Evolutionary conservation across 257 asterid species (phyloP).

Genomic region (Forsythia viridissima): DNA sequence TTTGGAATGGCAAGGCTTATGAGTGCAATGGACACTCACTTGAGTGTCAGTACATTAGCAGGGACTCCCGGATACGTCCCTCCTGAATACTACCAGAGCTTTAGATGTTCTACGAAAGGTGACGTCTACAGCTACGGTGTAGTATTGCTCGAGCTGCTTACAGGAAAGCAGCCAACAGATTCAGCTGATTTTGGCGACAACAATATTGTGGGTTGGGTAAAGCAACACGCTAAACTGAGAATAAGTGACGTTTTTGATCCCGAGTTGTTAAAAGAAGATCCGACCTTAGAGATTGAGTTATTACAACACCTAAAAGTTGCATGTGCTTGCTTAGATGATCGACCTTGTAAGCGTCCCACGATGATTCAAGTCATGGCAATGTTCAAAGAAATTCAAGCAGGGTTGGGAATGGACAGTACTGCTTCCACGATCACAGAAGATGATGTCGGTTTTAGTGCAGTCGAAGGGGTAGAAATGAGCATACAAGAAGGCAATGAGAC

Average conservation of each 20-base stretch:
- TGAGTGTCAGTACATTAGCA: slow-evolving; percentile 88
- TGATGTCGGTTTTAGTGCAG: slow-evolving; percentile 40
- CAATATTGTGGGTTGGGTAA: slow-evolving; percentile 95
- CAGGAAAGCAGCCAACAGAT: slow-evolving; percentile 83
- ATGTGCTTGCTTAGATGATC: slow-evolving; percentile 75
- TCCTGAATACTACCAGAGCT: slow-evolving; percentile 93
- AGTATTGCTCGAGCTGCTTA: slow-evolving; percentile 82
- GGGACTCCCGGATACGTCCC: slow-evolving; percentile 99
- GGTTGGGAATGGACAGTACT: slow-evolving; percentile 57
- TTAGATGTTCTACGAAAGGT: slow-evolving; percentile 80
- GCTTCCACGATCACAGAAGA: slow-evolving; percentile 54
- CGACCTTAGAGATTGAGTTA: slow-evolving; percentile 71
- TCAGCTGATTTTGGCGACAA: slow-evolving; percentile 91
- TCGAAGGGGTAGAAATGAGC: slow-evolving; percentile 76
- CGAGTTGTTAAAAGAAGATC: slow-evolving; percentile 64
- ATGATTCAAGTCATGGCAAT: slow-evolving; percentile 82
- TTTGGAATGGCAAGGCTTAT: slow-evolving; percentile 93
- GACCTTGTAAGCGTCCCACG: slow-evolving; percentile 80
- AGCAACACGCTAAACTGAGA: slow-evolving; percentile 59
- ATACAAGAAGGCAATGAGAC: slow-evolving; percentile 79
- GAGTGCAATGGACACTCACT: slow-evolving; percentile 89
- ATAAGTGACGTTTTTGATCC: slow-evolving; percentile 76
- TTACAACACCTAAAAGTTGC: slow-evolving; percentile 76
- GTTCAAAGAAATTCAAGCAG: slow-evolving; percentile 89
- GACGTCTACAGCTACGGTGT: slow-evolving; percentile 96